These are phyloP conservation scores for Scutellaria minor DNA, from an alignment of 257 asterid species.

Conservation along the genomic window DNA sequence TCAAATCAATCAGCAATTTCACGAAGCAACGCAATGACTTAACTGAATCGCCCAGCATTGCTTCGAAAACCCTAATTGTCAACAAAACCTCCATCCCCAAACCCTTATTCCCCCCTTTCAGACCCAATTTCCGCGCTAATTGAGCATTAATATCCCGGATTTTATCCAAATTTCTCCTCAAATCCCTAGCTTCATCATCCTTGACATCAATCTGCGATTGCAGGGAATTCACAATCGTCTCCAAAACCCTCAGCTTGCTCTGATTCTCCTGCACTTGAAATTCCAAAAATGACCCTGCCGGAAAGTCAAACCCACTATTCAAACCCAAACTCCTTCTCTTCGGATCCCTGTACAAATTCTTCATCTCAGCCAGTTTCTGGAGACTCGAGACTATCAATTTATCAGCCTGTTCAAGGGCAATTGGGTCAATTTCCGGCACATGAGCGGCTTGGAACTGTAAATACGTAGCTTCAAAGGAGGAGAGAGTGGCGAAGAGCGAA, in stretches of 20 bases:
- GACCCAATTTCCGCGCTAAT: constrained; percentile 57
- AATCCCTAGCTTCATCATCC: constrained; percentile 71
- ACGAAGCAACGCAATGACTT: constrained; percentile 66
- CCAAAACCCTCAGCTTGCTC: constrained; percentile 95
- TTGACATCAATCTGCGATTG: constrained; percentile 77
- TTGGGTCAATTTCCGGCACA: constrained; percentile 70
- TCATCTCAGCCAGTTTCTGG: constrained; percentile 72
- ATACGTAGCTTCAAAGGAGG: constrained; percentile 91
- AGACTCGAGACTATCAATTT: constrained; percentile 67
- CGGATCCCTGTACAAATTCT: constrained; percentile 55
- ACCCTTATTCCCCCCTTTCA: constrained; percentile 44
- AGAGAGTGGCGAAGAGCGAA: constrained; percentile 69
- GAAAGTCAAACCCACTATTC: constrained; percentile 51
- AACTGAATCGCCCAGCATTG: constrained; percentile 73
- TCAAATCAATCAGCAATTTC: constrained; percentile 73
- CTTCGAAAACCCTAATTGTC: constrained; percentile 82
- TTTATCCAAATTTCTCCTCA: constrained; percentile 67
- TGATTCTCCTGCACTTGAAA: constrained; percentile 98
- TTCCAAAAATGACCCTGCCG: constrained; percentile 67
- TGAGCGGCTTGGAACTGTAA: constrained; percentile 91
- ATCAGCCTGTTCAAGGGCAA: constrained; percentile 71
- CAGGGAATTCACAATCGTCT: constrained; percentile 79
- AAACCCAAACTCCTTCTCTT: constrained; percentile 36
- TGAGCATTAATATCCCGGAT: constrained; percentile 39
- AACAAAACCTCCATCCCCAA: constrained; percentile 55